Evolutionary conservation across 306 rosid species (phyloP), one percentile per base, ranked within the genome.

Genomic region (Trifolium pratense): DNA sequence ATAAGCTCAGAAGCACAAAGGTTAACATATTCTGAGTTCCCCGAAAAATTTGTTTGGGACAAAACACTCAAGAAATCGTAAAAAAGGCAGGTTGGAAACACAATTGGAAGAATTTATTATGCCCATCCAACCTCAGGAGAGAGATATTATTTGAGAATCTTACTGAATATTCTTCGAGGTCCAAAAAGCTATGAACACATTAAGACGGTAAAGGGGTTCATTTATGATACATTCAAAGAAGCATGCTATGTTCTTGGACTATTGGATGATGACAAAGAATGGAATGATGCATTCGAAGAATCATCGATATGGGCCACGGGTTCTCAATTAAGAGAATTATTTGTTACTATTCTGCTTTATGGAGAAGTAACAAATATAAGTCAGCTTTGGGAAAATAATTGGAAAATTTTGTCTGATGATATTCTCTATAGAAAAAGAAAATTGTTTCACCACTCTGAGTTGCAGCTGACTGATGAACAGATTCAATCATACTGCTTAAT

Each of bases 11-110:
- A 42, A 42, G 48, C 48, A 1, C 48, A 5, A 10, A 42, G 4
- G 3, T 42, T 42, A 42, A 42, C 48, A 12, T 63, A 63, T 37
- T 63, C 32, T 10, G 31, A 63, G 13, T 63, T 63, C 5, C 51
- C 69, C 0, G 37, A n/a, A 3, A 63, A 63, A 63, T 63, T 63
- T 63, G 31, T 37, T 63, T 63, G 51, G 69, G 69, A 63, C 6
- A 13, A 20, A 10, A 10, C 10, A 4, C 39, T 17, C 0, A 36
- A 63, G 12, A 37, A 26, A 26, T 20, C 21, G 66, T 31, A 59
- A 31, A 29, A 31, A 2, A 59, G 42, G 5, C 6, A 59, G 4
- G 1, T 0, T 5, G 12, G 66, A 15, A 6, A 14, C 3, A 12
- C 42, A 59, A 31, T 31, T 31, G 40, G 42, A 29, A 59, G 66